Evolutionary conservation across 495 filamentous ascomycete genomes (phyloP).

Genomic region (Aspergillus indologenus): DNA sequence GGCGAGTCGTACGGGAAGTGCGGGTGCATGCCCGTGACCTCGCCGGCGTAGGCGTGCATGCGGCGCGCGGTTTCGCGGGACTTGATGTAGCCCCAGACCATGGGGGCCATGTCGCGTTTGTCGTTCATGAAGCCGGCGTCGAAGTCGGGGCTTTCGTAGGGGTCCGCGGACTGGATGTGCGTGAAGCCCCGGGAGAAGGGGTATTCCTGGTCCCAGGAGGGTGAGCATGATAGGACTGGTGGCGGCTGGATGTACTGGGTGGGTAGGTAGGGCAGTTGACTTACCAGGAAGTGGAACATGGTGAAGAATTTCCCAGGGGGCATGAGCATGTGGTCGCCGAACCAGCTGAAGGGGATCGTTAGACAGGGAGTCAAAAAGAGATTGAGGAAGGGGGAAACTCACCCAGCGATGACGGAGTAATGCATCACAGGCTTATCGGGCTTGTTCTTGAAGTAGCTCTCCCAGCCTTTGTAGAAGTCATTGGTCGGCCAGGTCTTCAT

Average conservation of each 20-base stretch:
- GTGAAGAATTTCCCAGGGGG: slow-evolving; percentile 79
- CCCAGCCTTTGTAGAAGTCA: slow-evolving; percentile 66
- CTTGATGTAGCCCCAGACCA: slow-evolving; percentile 86
- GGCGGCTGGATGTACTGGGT: not conserved
- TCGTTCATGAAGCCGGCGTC: slow-evolving; percentile 87
- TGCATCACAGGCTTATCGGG: slow-evolving; percentile 88
- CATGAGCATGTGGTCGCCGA: slow-evolving; percentile 68
- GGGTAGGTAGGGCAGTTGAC: not conserved
- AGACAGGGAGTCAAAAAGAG: slow-evolving; percentile 1
- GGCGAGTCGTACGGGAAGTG: slow-evolving; percentile 65
- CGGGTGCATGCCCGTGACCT: slow-evolving; percentile 63
- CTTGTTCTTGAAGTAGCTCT: slow-evolving; percentile 81
- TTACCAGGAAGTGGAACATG: slow-evolving; percentile 79
- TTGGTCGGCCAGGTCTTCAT: slow-evolving; percentile 65
- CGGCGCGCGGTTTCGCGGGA: slow-evolving; percentile 76
- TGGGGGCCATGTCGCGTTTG: slow-evolving; percentile 75
- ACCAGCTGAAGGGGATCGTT: slow-evolving; percentile 25
- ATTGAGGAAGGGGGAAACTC: slow-evolving; percentile 22
- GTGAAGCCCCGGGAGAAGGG: slow-evolving; percentile 74
- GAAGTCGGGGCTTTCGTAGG: slow-evolving; percentile 74
- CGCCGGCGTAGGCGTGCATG: slow-evolving; percentile 76
- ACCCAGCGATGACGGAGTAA: slow-evolving; percentile 65
- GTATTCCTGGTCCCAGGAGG: slow-evolving; percentile 47
- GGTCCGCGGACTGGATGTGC: slow-evolving; percentile 67
- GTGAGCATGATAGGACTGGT: not conserved